A percentile compares a stretch with the other conserved stretches of the same genome.
phyloP scores from a whole-genome alignment of 2,329 filamentous ascomycete genomes.

The Epichloe sibirici region DNA sequence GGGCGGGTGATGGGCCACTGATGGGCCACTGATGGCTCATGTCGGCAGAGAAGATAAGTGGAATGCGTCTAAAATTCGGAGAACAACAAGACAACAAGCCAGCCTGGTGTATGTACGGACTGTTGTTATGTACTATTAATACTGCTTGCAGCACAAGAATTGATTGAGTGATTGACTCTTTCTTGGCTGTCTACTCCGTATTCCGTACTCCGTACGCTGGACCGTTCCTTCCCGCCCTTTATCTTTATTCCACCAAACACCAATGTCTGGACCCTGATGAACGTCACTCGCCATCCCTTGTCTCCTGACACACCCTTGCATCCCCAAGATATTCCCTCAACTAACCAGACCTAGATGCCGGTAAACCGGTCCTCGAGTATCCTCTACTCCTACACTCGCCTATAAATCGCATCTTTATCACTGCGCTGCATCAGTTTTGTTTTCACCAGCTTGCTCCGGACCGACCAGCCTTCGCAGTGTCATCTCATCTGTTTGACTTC shows the following conservation, averaged over 20 bases:
- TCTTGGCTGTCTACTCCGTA: too few relatives aligned
- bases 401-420: background rate
- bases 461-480: too few relatives aligned
- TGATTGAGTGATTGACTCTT: too few relatives aligned
- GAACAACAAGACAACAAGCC: too few relatives aligned
- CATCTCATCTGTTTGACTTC: background rate
- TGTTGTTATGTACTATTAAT: too few relatives aligned
- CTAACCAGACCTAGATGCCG: background rate
- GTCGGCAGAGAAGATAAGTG: too few relatives aligned
- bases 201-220: background rate
- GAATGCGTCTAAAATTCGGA: too few relatives aligned
- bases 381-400: background rate
- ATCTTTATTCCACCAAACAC: background rate
- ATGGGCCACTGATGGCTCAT: too few relatives aligned
- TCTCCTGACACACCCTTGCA: background rate
- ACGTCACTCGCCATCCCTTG: background rate
- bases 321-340: background rate
- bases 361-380: background rate
- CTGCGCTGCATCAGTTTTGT: background rate
- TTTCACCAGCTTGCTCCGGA: too few relatives aligned
- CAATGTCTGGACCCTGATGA: background rate
- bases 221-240: background rate
- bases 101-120: too few relatives aligned
- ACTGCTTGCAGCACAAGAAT: too few relatives aligned
- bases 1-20: too few relatives aligned